Evolutionary conservation across 768 basidiomycete species (phyloP), one percentile per base, ranked within the genome.

Genomic region (Solioccasus polychromus): DNA sequence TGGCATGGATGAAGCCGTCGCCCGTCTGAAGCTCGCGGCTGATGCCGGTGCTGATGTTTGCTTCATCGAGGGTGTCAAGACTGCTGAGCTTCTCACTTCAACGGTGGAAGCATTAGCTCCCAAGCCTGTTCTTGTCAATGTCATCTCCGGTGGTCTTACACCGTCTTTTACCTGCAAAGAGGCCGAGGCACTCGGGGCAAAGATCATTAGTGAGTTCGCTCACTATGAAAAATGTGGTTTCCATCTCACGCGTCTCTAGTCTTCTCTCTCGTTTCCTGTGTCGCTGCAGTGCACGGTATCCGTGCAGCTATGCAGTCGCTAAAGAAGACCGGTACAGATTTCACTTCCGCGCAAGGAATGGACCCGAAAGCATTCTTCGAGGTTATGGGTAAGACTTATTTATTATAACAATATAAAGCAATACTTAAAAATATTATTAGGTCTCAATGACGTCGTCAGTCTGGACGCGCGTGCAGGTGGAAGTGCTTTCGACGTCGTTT

Each of bases 41-140:
- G 82, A 82, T 47, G 82, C 77, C 9, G 86, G 86, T 24, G 86
- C 86, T 1, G 86, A 89, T 56, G 85, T 85, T 11, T 88, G 85
- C 63, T 90, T 89, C 66, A 87, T 88, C 28, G 86, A 88, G 61
- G 86, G 87, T 32, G 85, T 88, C 23, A 79, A 79, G 62, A 83
- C 78, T 2, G 74, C 80, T 36, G 80, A 84, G 35, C 75, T 84
- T 19, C 72, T 88, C 14, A 71, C 76, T 45, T 70, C 70, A 1
- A 86, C 86, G 9, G 80, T 89, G 36, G 73, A 74, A 19, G 83
- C 81, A 3, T 66, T 89, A 23, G 77, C 81, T 5, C 86, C 86
- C 5, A 87, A 83, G 53, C 86, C 86, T 1, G 85, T 86, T 29
- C 82, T 88, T 25, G 84, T 88, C 32, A 88, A 88, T 50, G 85